Conservation (phyloP, 2,329 filamentous ascomycete genomes). For the Colletotrichum euphorbiae region DNA sequence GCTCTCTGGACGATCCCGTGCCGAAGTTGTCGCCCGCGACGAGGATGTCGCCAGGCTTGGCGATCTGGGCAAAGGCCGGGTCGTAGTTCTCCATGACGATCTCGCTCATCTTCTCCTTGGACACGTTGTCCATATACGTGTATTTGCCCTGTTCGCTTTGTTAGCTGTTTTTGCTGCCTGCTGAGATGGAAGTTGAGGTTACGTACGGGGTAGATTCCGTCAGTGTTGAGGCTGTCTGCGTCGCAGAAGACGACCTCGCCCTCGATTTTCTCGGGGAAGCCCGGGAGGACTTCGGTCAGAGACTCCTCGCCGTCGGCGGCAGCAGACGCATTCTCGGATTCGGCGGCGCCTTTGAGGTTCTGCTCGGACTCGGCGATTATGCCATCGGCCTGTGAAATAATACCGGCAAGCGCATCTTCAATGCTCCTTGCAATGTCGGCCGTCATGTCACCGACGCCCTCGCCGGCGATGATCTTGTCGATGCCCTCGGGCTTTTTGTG, state of each 20-base stretch:
- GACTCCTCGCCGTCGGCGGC: slow-evolving; percentile 45
- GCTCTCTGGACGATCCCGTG: slow-evolving; percentile 82
- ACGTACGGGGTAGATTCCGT: slow-evolving; percentile 83
- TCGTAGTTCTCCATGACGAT: slow-evolving; percentile 98
- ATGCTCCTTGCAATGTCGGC: slow-evolving; percentile 74
- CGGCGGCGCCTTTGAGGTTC: slow-evolving; percentile 52
- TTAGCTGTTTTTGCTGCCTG: neutral
- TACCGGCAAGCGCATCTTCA: slow-evolving; percentile 77
- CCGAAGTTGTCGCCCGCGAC: slow-evolving; percentile 93
- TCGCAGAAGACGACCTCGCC: slow-evolving; percentile 93
- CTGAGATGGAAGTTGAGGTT: neutral
- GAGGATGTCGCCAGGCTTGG: slow-evolving; percentile 80
- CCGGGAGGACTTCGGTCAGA: slow-evolving; percentile 79
- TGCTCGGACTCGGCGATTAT: slow-evolving; percentile 68
- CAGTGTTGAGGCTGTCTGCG: slow-evolving; percentile 86
- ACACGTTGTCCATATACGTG: slow-evolving; percentile 89
- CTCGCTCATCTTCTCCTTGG: slow-evolving; percentile 82
- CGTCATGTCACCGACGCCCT: slow-evolving; percentile 74
- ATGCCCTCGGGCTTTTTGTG: slow-evolving; percentile 79
- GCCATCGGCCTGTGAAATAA: slow-evolving; percentile 75
- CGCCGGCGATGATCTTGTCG: slow-evolving; percentile 75
- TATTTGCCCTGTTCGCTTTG: slow-evolving; percentile 63
- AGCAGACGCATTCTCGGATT: slow-evolving; percentile 41
- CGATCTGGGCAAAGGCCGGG: slow-evolving; percentile 71
- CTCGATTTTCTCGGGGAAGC: slow-evolving; percentile 84